Conservation (phyloP, 352 stramenopile species). For the Phytophthora melonis region DNA sequence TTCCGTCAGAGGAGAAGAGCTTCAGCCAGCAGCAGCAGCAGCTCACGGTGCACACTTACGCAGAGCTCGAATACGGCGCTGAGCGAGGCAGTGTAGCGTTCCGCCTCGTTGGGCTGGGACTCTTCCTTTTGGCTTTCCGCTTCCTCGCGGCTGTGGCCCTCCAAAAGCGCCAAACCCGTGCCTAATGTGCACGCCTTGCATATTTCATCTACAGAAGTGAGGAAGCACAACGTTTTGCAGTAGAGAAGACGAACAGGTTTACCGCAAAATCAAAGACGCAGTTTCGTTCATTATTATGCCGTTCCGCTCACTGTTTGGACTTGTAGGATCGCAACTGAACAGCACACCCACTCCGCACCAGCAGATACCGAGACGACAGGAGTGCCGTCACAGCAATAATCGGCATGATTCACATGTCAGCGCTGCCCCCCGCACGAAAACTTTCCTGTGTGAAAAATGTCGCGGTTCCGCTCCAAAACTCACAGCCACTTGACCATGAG, state of each 20-base stretch:
- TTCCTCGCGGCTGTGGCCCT: constrained; percentile 30
- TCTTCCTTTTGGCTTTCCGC: constrained; percentile 33
- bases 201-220: background rate
- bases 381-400: background rate
- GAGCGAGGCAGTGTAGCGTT: constrained; percentile 20
- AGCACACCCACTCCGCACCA: background rate
- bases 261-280: constrained; percentile 23
- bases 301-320: constrained; percentile 11
- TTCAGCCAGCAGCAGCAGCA: constrained; percentile 7
- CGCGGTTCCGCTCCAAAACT: background rate
- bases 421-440: background rate
- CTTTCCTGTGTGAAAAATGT: background rate
- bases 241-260: background rate
- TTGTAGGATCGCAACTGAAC: background rate
- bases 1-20: constrained; percentile 21
- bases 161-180: constrained; percentile 14
- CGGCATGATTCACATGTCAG: background rate
- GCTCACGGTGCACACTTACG: constrained; percentile 36
- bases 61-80: constrained; percentile 31
- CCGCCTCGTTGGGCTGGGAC: constrained; percentile 21
- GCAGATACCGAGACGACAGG: background rate
- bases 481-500: constrained; percentile 83
- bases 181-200: background rate
- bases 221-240: background rate
- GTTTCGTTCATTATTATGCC: constrained; percentile 31